Evolutionary conservation across 202 grass and related monocot genomes (phyloP).

Genomic region (Panicum hallii): DNA sequence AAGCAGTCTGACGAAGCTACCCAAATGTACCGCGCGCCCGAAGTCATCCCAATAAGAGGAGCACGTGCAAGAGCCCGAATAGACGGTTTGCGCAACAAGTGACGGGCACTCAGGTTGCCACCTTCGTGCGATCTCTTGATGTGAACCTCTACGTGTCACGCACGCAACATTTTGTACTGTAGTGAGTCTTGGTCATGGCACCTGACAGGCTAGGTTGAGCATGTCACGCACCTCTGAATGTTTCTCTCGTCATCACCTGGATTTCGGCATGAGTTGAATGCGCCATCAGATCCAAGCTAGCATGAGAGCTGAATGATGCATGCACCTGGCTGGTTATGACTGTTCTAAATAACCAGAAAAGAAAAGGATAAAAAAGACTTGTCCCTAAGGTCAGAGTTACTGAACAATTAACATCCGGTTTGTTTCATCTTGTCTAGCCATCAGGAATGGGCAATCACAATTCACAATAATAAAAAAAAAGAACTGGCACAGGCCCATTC

Average conservation of each 20-base stretch:
- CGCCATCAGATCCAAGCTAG: neutral
- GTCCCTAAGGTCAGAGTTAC: neutral
- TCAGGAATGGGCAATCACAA: neutral
- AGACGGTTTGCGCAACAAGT: neutral
- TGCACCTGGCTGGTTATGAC: neutral
- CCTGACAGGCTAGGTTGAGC: conserved; percentile 4
- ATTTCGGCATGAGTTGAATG: neutral
- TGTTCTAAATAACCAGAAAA: neutral
- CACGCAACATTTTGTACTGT: neutral
- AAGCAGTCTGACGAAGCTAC: neutral
- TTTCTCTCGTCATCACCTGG: neutral
- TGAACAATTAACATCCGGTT: neutral
- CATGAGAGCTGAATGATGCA: neutral
- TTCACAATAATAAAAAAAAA: neutral
- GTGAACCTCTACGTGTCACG: neutral
- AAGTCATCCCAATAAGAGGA: neutral
- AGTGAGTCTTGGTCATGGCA: neutral
- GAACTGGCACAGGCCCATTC: no score
- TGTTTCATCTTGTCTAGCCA: neutral
- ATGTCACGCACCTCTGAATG: neutral
- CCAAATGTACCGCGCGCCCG: neutral
- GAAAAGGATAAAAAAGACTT: neutral
- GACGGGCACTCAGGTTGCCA: conserved; percentile 5
- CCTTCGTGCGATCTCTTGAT: neutral
- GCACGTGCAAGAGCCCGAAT: neutral